Percentiles rank a stretch among this genome's conserved stretches.
phyloP scores from a whole-genome alignment of 192 early-diverging fungal genomes.

The Podila epigama region DNA sequence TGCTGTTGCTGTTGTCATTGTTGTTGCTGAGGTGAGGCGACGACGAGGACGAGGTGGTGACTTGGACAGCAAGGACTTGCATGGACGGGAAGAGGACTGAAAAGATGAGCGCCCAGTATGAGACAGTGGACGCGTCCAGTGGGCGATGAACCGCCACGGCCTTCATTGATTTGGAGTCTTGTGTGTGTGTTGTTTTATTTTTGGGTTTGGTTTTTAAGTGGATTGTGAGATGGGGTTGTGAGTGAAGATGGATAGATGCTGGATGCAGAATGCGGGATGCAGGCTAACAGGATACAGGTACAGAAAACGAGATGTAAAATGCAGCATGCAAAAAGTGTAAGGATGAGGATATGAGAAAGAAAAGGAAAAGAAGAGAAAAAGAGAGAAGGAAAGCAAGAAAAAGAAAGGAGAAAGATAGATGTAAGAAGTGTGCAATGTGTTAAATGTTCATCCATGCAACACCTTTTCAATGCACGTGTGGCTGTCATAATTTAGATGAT shows the following conservation, averaged over 20 bases:
- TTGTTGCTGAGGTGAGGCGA: background rate
- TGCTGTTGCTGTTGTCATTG: conserved; percentile 2
- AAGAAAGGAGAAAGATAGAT: background rate
- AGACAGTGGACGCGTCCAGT: conserved; percentile 24
- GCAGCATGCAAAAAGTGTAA: background rate
- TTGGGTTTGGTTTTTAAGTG: background rate
- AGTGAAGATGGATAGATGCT: conserved; percentile 1
- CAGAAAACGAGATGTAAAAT: background rate
- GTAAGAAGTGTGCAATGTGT: background rate
- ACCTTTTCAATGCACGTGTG: too few relatives aligned
- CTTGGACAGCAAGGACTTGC: conserved; percentile 22
- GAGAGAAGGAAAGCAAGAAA: background rate
- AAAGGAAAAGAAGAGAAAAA: background rate
- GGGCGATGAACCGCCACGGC: conserved; percentile 13
- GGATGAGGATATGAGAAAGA: background rate
- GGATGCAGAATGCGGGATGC: background rate
- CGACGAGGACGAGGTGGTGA: background rate
- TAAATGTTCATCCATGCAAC: too few relatives aligned
- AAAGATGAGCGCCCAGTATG: conserved; percentile 37
- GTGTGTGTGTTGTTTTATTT: background rate
- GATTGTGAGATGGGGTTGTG: background rate
- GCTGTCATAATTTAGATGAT: too few relatives aligned
- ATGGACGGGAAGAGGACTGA: conserved; percentile 41
- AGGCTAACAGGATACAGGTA: background rate
- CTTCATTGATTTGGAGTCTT: background rate